A percentile compares a stretch with the other conserved stretches of the same genome.
phyloP scores from a whole-genome alignment of 208 protist genomes.

The Leishmania tropica region DNA sequence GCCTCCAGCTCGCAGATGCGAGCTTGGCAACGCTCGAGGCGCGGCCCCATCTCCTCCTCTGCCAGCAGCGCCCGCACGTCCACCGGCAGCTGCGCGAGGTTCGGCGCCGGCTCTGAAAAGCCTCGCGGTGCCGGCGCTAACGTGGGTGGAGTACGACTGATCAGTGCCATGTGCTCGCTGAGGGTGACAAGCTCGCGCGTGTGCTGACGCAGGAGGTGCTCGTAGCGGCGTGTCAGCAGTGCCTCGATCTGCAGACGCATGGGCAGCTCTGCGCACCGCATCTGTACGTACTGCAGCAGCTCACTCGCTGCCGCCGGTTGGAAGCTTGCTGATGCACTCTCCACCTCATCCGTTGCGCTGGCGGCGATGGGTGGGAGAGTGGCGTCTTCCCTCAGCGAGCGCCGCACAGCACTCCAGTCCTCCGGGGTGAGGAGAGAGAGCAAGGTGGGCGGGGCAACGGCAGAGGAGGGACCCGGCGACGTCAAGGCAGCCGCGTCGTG shows the following conservation, averaged over 20 bases:
- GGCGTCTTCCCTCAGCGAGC: conserved; percentile 9
- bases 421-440: conserved; percentile 36
- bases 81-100: conserved; percentile 15
- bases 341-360: neutral
- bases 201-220: conserved; percentile 57
- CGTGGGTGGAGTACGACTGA: conserved; percentile 14
- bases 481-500: neutral
- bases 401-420: conserved; percentile 40
- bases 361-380: neutral
- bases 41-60: conserved; percentile 21
- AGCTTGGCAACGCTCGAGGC: conserved; percentile 29
- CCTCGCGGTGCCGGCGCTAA: conserved; percentile 1
- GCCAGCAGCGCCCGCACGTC: conserved; percentile 26
- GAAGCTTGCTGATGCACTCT: neutral
- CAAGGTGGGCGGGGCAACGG: neutral
- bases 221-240: conserved; percentile 56
- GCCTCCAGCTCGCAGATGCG: conserved; percentile 47
- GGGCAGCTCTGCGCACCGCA: conserved; percentile 66
- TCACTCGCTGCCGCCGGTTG: neutral
- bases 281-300: conserved; percentile 38
- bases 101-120: neutral
- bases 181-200: conserved; percentile 70
- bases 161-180: conserved; percentile 54
- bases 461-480: conserved; percentile 5
- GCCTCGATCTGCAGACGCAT: conserved; percentile 80